phyloP scores from a whole-genome alignment of 768 basidiomycete species.

The Calvatia gigantea region DNA sequence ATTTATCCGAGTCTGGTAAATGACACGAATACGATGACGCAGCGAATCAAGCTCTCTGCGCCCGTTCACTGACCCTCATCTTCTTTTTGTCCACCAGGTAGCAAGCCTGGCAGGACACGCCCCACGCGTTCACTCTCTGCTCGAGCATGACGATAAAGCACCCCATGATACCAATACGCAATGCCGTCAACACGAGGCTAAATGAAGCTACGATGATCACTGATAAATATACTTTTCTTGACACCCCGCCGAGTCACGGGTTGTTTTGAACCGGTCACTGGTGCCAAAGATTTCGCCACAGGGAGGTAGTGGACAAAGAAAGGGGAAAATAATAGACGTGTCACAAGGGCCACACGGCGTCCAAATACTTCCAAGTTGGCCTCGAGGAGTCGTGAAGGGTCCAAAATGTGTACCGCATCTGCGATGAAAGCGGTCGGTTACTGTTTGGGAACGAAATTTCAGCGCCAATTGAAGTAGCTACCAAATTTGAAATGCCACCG shows the following conservation, averaged over 20 bases:
- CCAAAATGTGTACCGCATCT: not conserved
- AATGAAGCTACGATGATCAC: not conserved
- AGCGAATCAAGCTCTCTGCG: too few relatives aligned
- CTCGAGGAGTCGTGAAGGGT: not conserved
- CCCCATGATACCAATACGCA: too few relatives aligned
- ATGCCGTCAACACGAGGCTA: too few relatives aligned
- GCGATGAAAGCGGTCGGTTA: not conserved
- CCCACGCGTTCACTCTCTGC: too few relatives aligned
- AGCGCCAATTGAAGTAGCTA: not conserved
- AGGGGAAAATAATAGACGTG: not conserved
- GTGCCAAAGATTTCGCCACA: not conserved
- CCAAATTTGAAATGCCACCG: not conserved
- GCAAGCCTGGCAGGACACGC: too few relatives aligned
- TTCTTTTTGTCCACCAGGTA: too few relatives aligned
- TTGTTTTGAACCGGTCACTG: not conserved
- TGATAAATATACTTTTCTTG: not conserved
- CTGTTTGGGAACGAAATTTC: not conserved
- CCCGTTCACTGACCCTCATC: too few relatives aligned
- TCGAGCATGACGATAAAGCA: too few relatives aligned
- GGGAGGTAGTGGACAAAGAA: not conserved
- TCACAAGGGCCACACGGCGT: not conserved
- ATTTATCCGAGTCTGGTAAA: too few relatives aligned
- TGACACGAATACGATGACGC: too few relatives aligned
- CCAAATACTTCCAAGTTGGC: not conserved
- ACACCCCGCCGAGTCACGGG: not conserved